A percentile compares a stretch with the other conserved stretches of the same genome.
Evolutionary conservation across 2,329 filamentous ascomycete genomes (phyloP).

Genomic region (Malbranchea zuffiana): DNA sequence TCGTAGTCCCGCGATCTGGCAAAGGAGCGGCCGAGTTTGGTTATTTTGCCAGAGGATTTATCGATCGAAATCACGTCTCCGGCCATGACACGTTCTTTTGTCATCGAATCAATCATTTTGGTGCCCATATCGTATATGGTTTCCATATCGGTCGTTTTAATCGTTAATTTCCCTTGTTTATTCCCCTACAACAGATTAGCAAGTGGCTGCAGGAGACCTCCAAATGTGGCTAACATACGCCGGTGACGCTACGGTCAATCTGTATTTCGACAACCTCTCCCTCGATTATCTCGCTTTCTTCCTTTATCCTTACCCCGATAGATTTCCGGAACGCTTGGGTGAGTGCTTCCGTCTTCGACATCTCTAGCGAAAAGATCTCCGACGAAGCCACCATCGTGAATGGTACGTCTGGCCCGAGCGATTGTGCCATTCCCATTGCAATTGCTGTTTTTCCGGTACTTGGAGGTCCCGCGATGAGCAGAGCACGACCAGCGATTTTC

Average conservation of each 20-base stretch:
- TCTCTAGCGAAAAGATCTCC: conserved; percentile 96
- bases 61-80: conserved; percentile 98
- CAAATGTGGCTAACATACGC: conserved; percentile 38
- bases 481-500: conserved; percentile 91
- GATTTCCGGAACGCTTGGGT: conserved; percentile 99
- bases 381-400: conserved; percentile 94
- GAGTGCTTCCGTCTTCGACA: conserved; percentile 97
- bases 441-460: conserved; percentile 98
- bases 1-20: conserved; percentile 95
- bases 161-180: conserved; percentile 97
- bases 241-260: conserved; percentile 92
- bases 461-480: conserved; percentile 88
- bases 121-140: conserved; percentile 98
- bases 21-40: conserved; percentile 89
- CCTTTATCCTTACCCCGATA: conserved; percentile 95
- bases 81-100: conserved; percentile 97
- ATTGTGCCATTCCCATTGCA: conserved; percentile 97
- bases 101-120: conserved; percentile 99
- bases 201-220: conserved; percentile 5
- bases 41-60: conserved; percentile 96
- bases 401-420: conserved; percentile 82
- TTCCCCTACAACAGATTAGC: conserved; percentile 48
- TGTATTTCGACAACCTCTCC: conserved; percentile 98
- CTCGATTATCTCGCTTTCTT: conserved; percentile 98
- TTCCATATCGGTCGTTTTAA: conserved; percentile 99